Evolutionary conservation across 129 eudicot species (phyloP).

Genomic region (Saussurea involucrata): DNA sequence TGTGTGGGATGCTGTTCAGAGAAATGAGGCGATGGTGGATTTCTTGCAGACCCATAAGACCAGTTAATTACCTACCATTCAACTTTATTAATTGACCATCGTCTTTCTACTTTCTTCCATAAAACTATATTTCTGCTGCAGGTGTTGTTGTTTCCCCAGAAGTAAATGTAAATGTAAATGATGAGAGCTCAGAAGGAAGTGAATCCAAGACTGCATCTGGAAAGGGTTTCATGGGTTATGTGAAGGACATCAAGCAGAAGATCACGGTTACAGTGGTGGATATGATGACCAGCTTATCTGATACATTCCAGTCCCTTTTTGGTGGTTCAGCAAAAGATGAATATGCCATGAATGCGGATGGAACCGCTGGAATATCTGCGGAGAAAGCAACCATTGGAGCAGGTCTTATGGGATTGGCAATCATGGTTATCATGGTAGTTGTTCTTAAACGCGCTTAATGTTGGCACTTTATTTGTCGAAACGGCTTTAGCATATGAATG

Average conservation of each 20-base stretch:
- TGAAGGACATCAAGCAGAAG: slow-evolving; percentile 42
- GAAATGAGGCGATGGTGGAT: slow-evolving; percentile 54
- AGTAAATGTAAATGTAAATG: no score
- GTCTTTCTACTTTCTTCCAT: no score
- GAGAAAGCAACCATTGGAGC: slow-evolving; percentile 37
- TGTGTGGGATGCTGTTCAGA: slow-evolving; percentile 80
- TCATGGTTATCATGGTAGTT: slow-evolving; percentile 64
- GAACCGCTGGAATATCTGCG: slow-evolving; percentile 5
- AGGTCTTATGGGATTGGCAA: slow-evolving; percentile 57
- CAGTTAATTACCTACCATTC: slow-evolving; percentile 37
- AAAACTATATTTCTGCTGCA: neutral
- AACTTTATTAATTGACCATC: neutral
- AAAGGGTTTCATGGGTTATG: slow-evolving; percentile 24
- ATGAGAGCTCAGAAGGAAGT: slow-evolving; percentile 6
- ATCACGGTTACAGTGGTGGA: slow-evolving; percentile 44
- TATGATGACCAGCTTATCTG: slow-evolving; percentile 61
- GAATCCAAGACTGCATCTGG: slow-evolving; percentile 23
- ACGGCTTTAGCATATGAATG: slow-evolving; percentile 7
- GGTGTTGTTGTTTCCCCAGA: slow-evolving; percentile 25
- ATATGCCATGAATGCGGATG: slow-evolving; percentile 12
- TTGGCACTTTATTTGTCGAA: slow-evolving; percentile 56
- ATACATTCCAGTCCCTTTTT: slow-evolving; percentile 46
- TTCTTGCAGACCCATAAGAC: slow-evolving; percentile 52
- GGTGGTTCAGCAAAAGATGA: slow-evolving; percentile 29
- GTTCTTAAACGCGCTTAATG: slow-evolving; percentile 42